Percentiles rank a stretch among this genome's conserved stretches.
phyloP scores from a whole-genome alignment of 176 grass and related monocot species.

The Triticum monococcum region DNA sequence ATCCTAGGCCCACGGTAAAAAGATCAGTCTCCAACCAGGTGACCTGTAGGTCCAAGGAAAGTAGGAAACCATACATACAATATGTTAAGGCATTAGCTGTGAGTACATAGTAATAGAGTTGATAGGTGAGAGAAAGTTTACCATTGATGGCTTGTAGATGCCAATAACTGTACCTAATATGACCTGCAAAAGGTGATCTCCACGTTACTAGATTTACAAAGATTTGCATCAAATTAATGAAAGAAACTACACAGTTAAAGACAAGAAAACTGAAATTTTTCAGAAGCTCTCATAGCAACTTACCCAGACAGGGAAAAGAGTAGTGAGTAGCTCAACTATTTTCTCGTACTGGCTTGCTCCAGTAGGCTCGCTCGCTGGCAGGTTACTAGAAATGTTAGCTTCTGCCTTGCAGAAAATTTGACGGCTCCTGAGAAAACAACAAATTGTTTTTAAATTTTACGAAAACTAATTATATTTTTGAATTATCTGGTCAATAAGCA shows the following conservation, averaged over 20 bases:
- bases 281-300: conserved; percentile 17
- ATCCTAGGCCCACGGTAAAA: conserved; percentile 86
- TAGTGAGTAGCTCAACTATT: conserved; percentile 88
- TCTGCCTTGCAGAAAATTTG: conserved; percentile 81
- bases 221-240: conserved; percentile 10
- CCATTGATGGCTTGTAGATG: conserved; percentile 91
- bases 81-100: background rate
- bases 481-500: background rate
- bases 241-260: conserved; percentile 5
- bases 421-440: conserved; percentile 55
- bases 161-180: conserved; percentile 87
- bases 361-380: conserved; percentile 46
- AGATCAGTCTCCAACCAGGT: conserved; percentile 98
- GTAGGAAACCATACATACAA: conserved; percentile 29
- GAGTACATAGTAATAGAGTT: conserved; percentile 10
- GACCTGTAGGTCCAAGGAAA: conserved; percentile 52
- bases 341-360: conserved; percentile 72
- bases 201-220: conserved; percentile 22
- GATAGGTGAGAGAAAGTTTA: conserved; percentile 37
- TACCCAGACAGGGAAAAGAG: conserved; percentile 99
- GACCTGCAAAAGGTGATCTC: conserved; percentile 52
- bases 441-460: conserved; percentile 16
- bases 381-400: conserved; percentile 72
- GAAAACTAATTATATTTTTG: background rate
- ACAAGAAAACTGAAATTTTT: conserved; percentile 28